Evolutionary conservation across 495 filamentous ascomycete genomes (phyloP), one percentile per base, ranked within the genome.

Genomic region (Xylaria nigripes): DNA sequence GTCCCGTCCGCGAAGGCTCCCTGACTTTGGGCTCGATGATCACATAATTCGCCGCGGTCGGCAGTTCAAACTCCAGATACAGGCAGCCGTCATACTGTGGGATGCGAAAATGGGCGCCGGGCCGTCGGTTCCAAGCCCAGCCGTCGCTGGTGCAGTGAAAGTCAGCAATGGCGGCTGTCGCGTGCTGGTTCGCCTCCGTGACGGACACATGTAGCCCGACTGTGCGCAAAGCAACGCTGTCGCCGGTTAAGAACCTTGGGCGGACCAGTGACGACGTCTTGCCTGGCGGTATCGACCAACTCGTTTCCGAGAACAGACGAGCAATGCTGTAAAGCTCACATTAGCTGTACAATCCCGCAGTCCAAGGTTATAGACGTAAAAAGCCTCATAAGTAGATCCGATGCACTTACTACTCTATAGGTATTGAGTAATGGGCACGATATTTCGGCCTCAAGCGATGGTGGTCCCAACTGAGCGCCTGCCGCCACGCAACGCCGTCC

Each of bases 381-480:
- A 23, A 30, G 24, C 10, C 7, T 27, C 8, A 25, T 22, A 40
- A 29, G 16, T 24, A 23, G 30, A 18, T 1, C 29, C 42, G 4
- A 13, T 2, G 3, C 7, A 63, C 70, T 61, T 57, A 72, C 68
- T 70, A 70, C 51, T 59, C 52, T 13, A 70, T 61, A 13, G 64
- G 54, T 43, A 73, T 66, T 12, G 68, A 68, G 48, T 68, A 70
- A 51, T 70, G 69, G 16, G 61, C 57, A 15, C 69, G 62, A 34
- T 69, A 64, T 54, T 56, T 60, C 3, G 70, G 70, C 29, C 70
- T 61, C 22, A 57, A 45, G 42, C 57, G 57, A 41, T 71, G 69
- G 25, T 46, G 46, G 8, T 70, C 70, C 68, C 66, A 68, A 27
- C 49, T 69, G 12, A 73, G 60, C 24, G 57, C 50, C 55, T 71